phyloP scores from a whole-genome alignment of 2,329 filamentous ascomycete species.

The Ceratocystis papillata region DNA sequence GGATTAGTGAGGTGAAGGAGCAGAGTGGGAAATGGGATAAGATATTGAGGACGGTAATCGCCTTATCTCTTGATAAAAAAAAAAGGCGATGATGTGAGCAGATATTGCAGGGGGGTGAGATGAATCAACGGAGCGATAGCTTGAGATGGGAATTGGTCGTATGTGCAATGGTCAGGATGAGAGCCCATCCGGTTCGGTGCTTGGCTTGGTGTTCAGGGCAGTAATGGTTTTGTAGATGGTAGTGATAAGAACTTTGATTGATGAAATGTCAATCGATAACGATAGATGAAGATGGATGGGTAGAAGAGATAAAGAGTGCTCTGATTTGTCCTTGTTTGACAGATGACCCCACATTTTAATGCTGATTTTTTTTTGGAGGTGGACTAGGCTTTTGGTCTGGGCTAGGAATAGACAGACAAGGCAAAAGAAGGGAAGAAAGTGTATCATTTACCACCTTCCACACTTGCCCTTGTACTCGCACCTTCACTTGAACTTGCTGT shows the following conservation, averaged over 20 bases:
- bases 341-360: conserved; percentile 12
- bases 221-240: not conserved
- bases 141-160: not conserved
- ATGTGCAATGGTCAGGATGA: not conserved
- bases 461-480: no score
- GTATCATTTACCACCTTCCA: no score
- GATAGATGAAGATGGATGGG: conserved; percentile 13
- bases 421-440: not conserved
- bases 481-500: not conserved
- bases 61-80: not conserved
- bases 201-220: not conserved
- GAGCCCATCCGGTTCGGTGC: not conserved
- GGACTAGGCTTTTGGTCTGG: not conserved
- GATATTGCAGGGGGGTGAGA: not conserved
- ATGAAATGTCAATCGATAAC: conserved; percentile 17
- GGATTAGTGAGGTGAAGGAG: not conserved
- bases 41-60: conserved; percentile 8
- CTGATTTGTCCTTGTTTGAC: conserved; percentile 10
- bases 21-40: not conserved
- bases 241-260: conserved; percentile 12
- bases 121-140: conserved; percentile 1
- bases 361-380: conserved; percentile 14
- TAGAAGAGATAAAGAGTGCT: conserved; percentile 6
- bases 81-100: not conserved
- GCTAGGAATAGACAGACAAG: not conserved